A percentile compares a stretch with the other conserved stretches of the same genome.
Evolutionary conservation across 164 flowering plant species (phyloP).

Genomic region (Magnolia officinalis): DNA sequence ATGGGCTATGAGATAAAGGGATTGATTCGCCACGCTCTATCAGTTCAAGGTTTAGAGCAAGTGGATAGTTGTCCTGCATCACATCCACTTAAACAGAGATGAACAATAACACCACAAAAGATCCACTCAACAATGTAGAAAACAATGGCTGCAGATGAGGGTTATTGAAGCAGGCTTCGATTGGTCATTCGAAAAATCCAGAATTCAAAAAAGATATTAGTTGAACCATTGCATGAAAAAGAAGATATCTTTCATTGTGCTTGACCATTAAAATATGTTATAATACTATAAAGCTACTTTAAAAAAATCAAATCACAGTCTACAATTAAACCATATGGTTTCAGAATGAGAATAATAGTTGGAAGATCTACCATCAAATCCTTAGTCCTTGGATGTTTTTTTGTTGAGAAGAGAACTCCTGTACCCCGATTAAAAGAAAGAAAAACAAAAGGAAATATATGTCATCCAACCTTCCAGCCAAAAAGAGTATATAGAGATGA

Average conservation of each 20-base stretch:
- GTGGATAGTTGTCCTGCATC: neutral
- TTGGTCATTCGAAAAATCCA: too few species aligned
- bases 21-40: too few species aligned
- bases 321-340: neutral
- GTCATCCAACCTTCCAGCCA: neutral
- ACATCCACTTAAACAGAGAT: neutral
- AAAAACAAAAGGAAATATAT: too few species aligned
- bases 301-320: neutral
- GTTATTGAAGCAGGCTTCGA: too few species aligned
- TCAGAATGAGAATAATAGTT: neutral
- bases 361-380: slow-evolving; percentile 55
- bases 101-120: neutral
- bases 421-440: slow-evolving; percentile 2
- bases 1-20: too few species aligned
- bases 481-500: neutral
- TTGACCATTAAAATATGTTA: neutral
- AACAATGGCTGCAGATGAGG: too few species aligned
- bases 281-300: neutral
- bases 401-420: slow-evolving; percentile 89
- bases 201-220: too few species aligned
- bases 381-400: slow-evolving; percentile 87
- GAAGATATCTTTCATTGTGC: neutral
- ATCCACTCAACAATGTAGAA: neutral
- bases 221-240: too few species aligned
- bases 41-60: neutral